Base-by-base conservation (phyloP, 805 yeast genomes). In the Jamesozyma jinghongensis region DNA sequence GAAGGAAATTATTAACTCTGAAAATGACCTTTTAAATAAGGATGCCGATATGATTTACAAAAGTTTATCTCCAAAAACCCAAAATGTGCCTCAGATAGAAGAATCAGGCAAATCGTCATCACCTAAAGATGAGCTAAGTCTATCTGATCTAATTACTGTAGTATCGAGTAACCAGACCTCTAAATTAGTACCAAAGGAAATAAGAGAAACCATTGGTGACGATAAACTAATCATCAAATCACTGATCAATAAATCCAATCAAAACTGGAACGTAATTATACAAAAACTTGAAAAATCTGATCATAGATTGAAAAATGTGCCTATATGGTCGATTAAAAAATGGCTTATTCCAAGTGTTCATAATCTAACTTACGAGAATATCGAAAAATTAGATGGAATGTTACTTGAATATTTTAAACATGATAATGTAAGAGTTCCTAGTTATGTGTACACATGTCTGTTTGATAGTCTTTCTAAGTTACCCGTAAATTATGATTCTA, bases 231-330 rank as follows among this genome's bases (percentile, higher is more conserved):
- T 61, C 19, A 31, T 50, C 1, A 46, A 41, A 26, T 42, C 54
- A 12, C 43, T 61, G 22, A 36, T 46, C 8, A 54, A 58, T 38
- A 48, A 40, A 25, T 42, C 46, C 3, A 44, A 42, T n/a, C 47
- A 48, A 33, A 42, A 59, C 38, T 61, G 62, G 59, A 53, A 59
- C 36, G 44, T 47, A 2, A 49, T 61, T 14, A 39, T 61, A 19
- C 44, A 47, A 2, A 46, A 30, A 26, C 34, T 59, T 19, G 47
- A 42, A 34, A n/a, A 30, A 2, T 37, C 50, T 18, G 44, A 42
- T 14, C 33, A 43, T 11, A 44, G 40, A 27, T 38, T 61, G 3
- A 33, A 36, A 19, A 49, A 45, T 13, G 34, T 53, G 3, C 18
- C 45, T 13, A 16, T 14, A 17, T 37, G 40, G 38, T 19, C 40